phyloP scores from a whole-genome alignment of 1,284 basidiomycete genomes.

The Lignosus rhinocerotis region DNA sequence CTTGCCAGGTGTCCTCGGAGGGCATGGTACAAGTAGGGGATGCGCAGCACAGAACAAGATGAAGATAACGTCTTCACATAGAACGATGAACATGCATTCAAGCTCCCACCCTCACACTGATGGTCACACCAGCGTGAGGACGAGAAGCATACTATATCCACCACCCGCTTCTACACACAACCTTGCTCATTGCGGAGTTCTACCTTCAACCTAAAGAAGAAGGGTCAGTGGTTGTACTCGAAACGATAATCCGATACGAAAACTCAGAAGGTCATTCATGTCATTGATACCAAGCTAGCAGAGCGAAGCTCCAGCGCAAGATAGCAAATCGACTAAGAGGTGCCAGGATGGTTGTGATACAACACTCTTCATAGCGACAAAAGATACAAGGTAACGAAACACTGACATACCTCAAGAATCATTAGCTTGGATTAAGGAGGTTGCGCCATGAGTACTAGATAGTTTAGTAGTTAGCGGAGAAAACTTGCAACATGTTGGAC shows the following conservation, averaged over 20 bases:
- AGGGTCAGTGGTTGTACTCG: neutral
- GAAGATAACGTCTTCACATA: neutral
- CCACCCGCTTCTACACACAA: too few species aligned
- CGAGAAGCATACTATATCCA: neutral
- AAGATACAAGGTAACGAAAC: slow-evolving; percentile 2
- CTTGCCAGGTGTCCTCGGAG: slow-evolving; percentile 38
- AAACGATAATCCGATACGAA: slow-evolving; percentile 11
- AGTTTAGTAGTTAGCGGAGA: too few species aligned
- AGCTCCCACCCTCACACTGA: neutral
- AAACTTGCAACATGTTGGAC: neutral
- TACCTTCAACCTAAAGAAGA: neutral
- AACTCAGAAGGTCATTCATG: slow-evolving; percentile 80
- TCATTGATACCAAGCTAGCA: slow-evolving; percentile 60
- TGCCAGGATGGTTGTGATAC: slow-evolving; percentile 77
- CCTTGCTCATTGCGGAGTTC: neutral
- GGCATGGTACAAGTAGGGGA: neutral
- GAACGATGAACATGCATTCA: neutral
- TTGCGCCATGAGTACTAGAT: too few species aligned
- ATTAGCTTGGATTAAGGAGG: neutral
- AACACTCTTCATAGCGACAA: slow-evolving; percentile 71
- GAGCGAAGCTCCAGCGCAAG: slow-evolving; percentile 38
- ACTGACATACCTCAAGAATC: neutral
- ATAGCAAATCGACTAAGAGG: slow-evolving; percentile 82
- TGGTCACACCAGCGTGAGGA: neutral
- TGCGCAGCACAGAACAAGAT: neutral